These are phyloP conservation scores for Rhodamnia argentea DNA, from an alignment of 345 rosid species.

Conservation along the genomic window DNA sequence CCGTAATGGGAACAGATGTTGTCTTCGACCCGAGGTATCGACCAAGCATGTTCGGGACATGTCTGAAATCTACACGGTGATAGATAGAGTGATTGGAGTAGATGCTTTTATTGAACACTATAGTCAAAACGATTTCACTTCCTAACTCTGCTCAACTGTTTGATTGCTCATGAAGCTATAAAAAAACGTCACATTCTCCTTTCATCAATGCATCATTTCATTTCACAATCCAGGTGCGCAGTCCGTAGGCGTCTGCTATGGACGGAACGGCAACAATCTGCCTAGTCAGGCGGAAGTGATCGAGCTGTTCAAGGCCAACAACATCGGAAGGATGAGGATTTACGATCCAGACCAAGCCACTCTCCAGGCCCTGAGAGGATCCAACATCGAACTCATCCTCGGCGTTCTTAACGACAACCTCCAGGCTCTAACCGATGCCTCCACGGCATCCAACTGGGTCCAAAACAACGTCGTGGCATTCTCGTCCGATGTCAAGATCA, in stretches of 20 bases:
- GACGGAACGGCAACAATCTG: slow-evolving; percentile 24
- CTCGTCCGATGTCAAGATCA: slow-evolving; percentile 20
- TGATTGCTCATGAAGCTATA: background rate
- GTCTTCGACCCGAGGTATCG: background rate
- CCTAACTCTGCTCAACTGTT: background rate
- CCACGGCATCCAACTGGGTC: slow-evolving; percentile 22
- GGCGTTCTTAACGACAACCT: slow-evolving; percentile 22
- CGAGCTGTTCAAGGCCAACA: slow-evolving; percentile 13
- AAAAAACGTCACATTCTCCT: background rate
- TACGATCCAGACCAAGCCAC: slow-evolving; percentile 24
- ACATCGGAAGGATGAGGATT: slow-evolving; percentile 21
- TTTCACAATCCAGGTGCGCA: slow-evolving; percentile 5
- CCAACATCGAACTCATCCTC: slow-evolving; percentile 21
- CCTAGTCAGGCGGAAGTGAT: slow-evolving; percentile 20
- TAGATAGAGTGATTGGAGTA: background rate
- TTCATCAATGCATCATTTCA: background rate
- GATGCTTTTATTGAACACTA: background rate
- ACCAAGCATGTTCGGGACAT: background rate
- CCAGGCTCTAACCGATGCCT: slow-evolving; percentile 10
- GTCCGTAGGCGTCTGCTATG: slow-evolving; percentile 28
- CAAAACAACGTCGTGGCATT: slow-evolving; percentile 14
- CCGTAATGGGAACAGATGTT: background rate
- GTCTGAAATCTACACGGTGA: background rate
- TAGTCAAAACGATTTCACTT: background rate
- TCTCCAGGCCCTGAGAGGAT: slow-evolving; percentile 30